Conservation (phyloP, 2,329 filamentous ascomycete species). For the Verticillium zaregamsianum region DNA sequence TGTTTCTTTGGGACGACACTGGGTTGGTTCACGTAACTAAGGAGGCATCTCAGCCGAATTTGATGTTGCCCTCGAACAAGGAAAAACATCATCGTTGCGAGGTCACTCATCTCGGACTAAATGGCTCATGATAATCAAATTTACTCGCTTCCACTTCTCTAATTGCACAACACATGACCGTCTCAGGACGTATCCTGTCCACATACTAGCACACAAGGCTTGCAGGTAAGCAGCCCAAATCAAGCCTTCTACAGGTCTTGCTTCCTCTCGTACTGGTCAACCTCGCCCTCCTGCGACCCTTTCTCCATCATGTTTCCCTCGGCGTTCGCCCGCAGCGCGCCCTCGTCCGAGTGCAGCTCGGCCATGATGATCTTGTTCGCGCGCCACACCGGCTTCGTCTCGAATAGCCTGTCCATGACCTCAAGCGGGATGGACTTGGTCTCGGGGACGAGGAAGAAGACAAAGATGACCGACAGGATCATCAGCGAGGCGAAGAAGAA, state of each 20-base stretch:
- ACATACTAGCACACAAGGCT: neutral
- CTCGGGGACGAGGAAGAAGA: constrained; percentile 61
- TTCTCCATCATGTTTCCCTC: constrained; percentile 21
- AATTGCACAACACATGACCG: neutral
- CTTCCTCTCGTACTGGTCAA: constrained; percentile 15
- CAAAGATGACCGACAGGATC: constrained; percentile 52
- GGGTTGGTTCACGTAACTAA: too few relatives aligned
- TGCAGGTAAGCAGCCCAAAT: neutral
- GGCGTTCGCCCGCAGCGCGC: constrained; percentile 17
- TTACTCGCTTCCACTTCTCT: neutral
- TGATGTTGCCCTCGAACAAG: too few relatives aligned
- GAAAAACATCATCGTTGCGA: too few relatives aligned
- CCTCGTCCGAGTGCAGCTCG: constrained; percentile 31
- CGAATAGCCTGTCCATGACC: constrained; percentile 60
- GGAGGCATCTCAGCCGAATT: too few relatives aligned
- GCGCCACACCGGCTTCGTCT: constrained; percentile 36
- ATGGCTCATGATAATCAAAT: neutral
- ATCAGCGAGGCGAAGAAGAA: constrained; percentile 66
- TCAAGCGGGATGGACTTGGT: constrained; percentile 64
- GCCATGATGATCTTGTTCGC: constrained; percentile 41
- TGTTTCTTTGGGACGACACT: too few relatives aligned
- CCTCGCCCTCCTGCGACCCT: constrained; percentile 11
- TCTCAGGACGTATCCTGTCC: neutral
- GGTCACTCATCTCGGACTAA: too few relatives aligned
- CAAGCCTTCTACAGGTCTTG: constrained; percentile 3